These are phyloP conservation scores for Rubia balearica DNA, from an alignment of 305 asterid species.

Conservation along the genomic window DNA sequence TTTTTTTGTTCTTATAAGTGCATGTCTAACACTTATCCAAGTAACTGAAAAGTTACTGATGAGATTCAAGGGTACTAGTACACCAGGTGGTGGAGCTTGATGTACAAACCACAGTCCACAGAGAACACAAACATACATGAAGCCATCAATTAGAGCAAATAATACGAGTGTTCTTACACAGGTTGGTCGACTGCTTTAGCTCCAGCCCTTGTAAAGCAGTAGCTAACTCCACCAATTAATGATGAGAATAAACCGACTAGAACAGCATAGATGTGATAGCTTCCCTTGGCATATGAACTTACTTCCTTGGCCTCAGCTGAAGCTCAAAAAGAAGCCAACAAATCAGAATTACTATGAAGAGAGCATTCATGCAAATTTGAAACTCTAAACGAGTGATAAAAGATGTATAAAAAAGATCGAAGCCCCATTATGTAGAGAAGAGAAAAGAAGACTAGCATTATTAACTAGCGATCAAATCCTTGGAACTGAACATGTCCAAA, in stretches of 20 bases:
- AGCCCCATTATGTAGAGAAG: too few species aligned
- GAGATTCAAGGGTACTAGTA: not conserved
- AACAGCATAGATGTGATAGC: slow-evolving; percentile 25
- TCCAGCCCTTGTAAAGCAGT: slow-evolving; percentile 40
- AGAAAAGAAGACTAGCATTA: not conserved
- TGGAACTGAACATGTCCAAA: too few species aligned
- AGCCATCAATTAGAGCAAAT: slow-evolving; percentile 8
- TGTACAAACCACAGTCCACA: not conserved
- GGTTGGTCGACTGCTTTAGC: slow-evolving; percentile 40
- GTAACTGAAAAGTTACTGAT: not conserved
- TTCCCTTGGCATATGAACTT: slow-evolving; percentile 16
- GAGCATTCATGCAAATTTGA: not conserved
- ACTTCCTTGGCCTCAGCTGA: slow-evolving; percentile 20
- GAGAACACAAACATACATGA: not conserved
- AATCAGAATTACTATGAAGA: not conserved
- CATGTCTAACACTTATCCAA: not conserved
- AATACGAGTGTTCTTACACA: slow-evolving; percentile 26
- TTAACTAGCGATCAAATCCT: not conserved
- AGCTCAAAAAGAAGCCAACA: slow-evolving; percentile 13
- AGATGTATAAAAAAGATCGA: not conserved
- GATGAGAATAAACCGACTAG: slow-evolving; percentile 32
- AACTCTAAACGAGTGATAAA: not conserved
- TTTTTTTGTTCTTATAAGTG: not conserved
- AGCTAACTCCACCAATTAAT: slow-evolving; percentile 28
- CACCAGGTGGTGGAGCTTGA: not conserved